Conservation (phyloP, 2,329 filamentous ascomycete species). For the Diaporthe ampelina region DNA sequence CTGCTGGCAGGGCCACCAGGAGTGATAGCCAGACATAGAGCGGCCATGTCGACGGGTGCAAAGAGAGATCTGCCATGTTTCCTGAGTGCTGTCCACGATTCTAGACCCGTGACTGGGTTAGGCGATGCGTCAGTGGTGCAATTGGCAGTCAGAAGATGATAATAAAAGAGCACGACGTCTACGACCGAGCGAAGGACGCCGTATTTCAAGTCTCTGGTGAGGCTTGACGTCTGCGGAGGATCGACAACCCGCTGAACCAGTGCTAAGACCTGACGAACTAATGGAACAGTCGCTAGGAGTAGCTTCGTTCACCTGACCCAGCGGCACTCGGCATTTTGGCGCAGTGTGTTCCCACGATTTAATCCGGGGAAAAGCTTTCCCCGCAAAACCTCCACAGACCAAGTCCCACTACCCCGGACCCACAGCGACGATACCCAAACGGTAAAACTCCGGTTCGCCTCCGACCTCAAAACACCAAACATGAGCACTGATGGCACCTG, state of each 20-base stretch:
- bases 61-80: slow-evolving; percentile 27
- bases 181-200: not conserved
- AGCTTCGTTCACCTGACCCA: slow-evolving; percentile 20
- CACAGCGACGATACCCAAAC: not conserved
- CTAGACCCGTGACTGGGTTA: not conserved
- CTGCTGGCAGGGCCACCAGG: slow-evolving; percentile 43
- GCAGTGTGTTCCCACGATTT: not conserved
- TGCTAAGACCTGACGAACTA: slow-evolving; percentile 9
- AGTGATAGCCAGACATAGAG: slow-evolving; percentile 44
- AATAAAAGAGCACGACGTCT: not conserved
- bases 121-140: not conserved
- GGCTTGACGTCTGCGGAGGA: slow-evolving; percentile 11
- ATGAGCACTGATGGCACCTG: too few species aligned
- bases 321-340: slow-evolving; percentile 23
- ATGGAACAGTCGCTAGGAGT: not conserved
- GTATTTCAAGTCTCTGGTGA: not conserved
- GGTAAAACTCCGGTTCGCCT: slow-evolving; percentile 7
- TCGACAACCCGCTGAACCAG: slow-evolving; percentile 13
- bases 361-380: slow-evolving; percentile 31
- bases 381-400: slow-evolving; percentile 27
- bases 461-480: not conserved
- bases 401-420: slow-evolving; percentile 19
- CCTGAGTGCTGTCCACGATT: not conserved
- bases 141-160: not conserved
- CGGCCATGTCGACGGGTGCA: slow-evolving; percentile 42